Evolutionary conservation across 228 moss, liverwort and hornwort genomes (phyloP).

Genomic region (Sphagnum magellanicum): DNA sequence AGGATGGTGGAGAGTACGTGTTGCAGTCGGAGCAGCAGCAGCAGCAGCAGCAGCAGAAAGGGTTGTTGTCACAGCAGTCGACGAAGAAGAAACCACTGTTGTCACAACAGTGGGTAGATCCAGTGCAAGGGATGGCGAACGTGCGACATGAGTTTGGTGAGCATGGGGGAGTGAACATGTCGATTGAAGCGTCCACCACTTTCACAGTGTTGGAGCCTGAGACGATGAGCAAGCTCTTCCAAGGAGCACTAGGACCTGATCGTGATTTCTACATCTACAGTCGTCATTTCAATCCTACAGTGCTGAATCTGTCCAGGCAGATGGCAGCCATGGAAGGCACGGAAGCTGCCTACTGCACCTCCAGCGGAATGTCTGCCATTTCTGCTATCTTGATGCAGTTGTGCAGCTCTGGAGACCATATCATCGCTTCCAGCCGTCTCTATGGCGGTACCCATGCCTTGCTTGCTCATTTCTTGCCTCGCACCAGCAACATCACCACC

Average conservation of each 20-base stretch:
- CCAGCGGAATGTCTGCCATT: slow-evolving; percentile 64
- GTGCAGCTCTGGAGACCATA: slow-evolving; percentile 58
- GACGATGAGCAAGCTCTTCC: slow-evolving; percentile 56
- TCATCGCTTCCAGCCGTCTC: slow-evolving; percentile 52
- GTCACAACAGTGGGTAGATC: slow-evolving; percentile 54
- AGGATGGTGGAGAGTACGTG: too few relatives aligned
- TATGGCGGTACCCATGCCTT: slow-evolving; percentile 54
- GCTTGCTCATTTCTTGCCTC: slow-evolving; percentile 52
- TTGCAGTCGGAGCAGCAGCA: too few relatives aligned
- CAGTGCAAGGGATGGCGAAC: slow-evolving; percentile 48
- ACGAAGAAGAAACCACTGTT: not conserved
- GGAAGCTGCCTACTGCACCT: slow-evolving; percentile 56
- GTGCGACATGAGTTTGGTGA: slow-evolving; percentile 54
- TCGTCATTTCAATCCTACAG: slow-evolving; percentile 64
- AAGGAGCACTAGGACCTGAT: slow-evolving; percentile 52
- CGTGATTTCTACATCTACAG: slow-evolving; percentile 63
- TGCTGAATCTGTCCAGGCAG: slow-evolving; percentile 51
- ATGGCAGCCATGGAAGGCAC: slow-evolving; percentile 71
- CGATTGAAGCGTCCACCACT: slow-evolving; percentile 57
- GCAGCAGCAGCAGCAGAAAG: too few relatives aligned
- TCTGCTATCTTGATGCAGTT: slow-evolving; percentile 47
- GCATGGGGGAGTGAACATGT: slow-evolving; percentile 66
- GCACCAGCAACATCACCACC: slow-evolving; percentile 46
- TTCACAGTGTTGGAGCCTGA: slow-evolving; percentile 65
- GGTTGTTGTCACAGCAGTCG: too few relatives aligned